A percentile compares a stretch with the other conserved stretches of the same genome.
Evolutionary conservation across 805 yeast genomes (phyloP).

Genomic region (Saccharomycopsis sp.): DNA sequence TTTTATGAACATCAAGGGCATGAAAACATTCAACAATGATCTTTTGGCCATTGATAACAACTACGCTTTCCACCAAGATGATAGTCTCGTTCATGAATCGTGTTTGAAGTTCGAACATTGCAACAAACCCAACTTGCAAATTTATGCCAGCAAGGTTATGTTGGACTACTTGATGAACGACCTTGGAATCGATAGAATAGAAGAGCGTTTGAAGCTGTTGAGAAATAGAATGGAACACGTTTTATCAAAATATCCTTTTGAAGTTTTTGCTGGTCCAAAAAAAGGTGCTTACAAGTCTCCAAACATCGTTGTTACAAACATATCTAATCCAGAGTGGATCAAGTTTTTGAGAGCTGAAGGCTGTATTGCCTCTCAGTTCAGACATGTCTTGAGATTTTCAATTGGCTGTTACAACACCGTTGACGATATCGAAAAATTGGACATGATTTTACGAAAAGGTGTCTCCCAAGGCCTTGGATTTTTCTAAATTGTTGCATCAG

Average conservation of each 20-base stretch:
- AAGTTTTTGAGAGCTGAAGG: constrained; percentile 13
- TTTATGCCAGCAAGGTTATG: constrained; percentile 15
- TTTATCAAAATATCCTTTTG: constrained; percentile 7
- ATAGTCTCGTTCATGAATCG: constrained; percentile 5
- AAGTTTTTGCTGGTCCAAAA: background rate
- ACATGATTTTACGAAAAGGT: constrained; percentile 10
- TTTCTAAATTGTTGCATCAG: no score
- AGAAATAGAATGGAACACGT: constrained; percentile 6
- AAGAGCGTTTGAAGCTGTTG: constrained; percentile 8
- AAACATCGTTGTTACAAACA: constrained; percentile 15
- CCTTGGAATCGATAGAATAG: constrained; percentile 7
- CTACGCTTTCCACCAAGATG: constrained; percentile 6
- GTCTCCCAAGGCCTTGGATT: constrained; percentile 6
- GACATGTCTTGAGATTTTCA: constrained; percentile 17
- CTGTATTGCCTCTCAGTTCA: constrained; percentile 16
- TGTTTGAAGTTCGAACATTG: constrained; percentile 16
- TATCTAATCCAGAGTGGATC: constrained; percentile 18
- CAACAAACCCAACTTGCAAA: constrained; percentile 19
- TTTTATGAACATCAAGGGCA: constrained; percentile 17
- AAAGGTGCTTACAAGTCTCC: constrained; percentile 2
- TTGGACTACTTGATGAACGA: constrained; percentile 9
- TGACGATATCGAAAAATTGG: constrained; percentile 13
- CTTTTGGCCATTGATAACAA: constrained; percentile 5
- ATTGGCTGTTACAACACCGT: constrained; percentile 18
- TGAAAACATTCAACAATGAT: constrained; percentile 11